Evolutionary conservation across 2,329 filamentous ascomycete species (phyloP), one percentile per base, ranked within the genome.

Genomic region (Neofusicoccum ribis): DNA sequence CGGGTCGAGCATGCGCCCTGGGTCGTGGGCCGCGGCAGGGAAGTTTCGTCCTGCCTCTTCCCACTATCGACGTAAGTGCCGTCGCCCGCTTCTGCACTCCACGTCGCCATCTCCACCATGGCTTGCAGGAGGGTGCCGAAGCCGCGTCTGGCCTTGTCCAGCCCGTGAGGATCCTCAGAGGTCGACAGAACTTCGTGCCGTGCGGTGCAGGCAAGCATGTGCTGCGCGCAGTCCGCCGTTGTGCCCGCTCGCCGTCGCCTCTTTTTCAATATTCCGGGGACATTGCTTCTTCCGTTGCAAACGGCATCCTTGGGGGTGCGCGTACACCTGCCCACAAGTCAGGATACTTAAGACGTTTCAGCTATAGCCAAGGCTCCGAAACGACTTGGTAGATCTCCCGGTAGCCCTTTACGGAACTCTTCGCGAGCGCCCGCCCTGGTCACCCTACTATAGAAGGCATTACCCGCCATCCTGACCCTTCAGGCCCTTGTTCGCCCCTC

Each of bases 391-490:
- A 37, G 50, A 39, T 56, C 41, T 56, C 41, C 49, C 61, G 31
- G 31, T 54, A 64, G 44, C 49, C 61, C 41, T 39, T 64, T 56
- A 14, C n/a, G 61, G 61, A 27, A 27, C 50, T 12, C 41, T 49
- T 20, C 50, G 50, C 61, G 41, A 47, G 49, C 15, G 50, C 14
- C 31, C 61, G 31, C 61, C 51, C 61, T 52, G 23, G 61, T 41
- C 61, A 37, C n/a, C 20, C 61, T 56, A 52, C 61, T 64, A 64
- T 54, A 64, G 51, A 64, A 47, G 41, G 50, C 61, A 60, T 47
- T 46, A 47, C 61, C 49, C 50, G 49, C 61, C 47, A 23, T n/a
- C 37, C 49, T 37, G 36, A 54, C 37, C 20, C n/a, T 31, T 4
- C 17, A 51, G 50, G 39, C 41, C 50, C 61, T 46, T 37, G 61